These are phyloP conservation scores for Euphorbia schlechtendalii DNA, from an alignment of 441 rosid species.

Conservation along the genomic window DNA sequence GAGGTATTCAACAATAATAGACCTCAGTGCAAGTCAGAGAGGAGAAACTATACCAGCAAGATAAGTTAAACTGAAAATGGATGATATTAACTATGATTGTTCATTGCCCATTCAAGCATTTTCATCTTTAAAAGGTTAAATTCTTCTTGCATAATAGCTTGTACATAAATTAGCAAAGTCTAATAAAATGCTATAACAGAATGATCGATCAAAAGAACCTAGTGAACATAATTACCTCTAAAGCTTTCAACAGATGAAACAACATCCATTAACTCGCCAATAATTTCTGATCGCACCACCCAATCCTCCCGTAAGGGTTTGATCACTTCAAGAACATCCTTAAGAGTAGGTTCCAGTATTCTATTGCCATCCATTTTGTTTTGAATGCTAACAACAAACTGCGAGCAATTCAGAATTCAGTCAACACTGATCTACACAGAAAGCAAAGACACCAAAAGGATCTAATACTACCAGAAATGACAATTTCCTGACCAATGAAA, in stretches of 20 bases:
- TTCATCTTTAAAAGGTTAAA: neutral
- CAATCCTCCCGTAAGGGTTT: conserved; percentile 53
- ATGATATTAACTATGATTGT: neutral
- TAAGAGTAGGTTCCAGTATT: conserved; percentile 44
- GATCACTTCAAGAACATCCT: conserved; percentile 51
- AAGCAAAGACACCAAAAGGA: conserved; percentile 5
- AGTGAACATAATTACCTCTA: conserved; percentile 55
- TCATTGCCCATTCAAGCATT: neutral
- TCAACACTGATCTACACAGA: neutral
- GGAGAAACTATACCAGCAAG: neutral
- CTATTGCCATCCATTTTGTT: conserved; percentile 39
- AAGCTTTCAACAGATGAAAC: conserved; percentile 55
- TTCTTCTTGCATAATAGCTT: neutral
- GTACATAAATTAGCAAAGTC: neutral
- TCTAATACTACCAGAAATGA: neutral
- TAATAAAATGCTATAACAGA: neutral
- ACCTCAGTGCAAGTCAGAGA: neutral
- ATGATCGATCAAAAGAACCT: conserved; percentile 12
- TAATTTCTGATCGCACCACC: conserved; percentile 36
- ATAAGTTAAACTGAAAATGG: neutral
- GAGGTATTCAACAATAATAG: neutral
- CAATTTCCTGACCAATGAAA: conserved; percentile 5
- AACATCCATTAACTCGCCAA: conserved; percentile 45
- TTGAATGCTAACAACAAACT: conserved; percentile 17
- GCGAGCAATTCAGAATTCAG: conserved; percentile 16